These are phyloP conservation scores for Cardamine chenopodiifolia DNA, from an alignment of 345 rosid genomes.

Conservation along the genomic window DNA sequence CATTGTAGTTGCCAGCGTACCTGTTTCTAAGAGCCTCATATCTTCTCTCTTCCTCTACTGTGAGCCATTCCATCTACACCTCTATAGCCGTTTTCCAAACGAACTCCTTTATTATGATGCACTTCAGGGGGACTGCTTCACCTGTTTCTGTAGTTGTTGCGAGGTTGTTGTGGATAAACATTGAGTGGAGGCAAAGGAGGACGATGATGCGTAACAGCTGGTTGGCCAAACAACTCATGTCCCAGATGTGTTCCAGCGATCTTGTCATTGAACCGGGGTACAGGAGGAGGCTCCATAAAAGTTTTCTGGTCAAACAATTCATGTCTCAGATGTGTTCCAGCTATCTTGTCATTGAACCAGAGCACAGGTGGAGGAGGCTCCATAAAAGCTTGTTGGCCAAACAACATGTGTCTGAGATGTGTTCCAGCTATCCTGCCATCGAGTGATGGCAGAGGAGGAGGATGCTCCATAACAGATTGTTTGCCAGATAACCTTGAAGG, in stretches of 20 bases:
- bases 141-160: background rate
- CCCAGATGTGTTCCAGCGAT: background rate
- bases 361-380: background rate
- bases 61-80: background rate
- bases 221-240: background rate
- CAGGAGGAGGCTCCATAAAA: background rate
- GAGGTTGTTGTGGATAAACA: constrained; percentile 20
- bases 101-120: constrained; percentile 8
- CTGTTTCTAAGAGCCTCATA: background rate
- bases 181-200: background rate
- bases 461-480: background rate
- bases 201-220: background rate
- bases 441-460: background rate
- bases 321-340: background rate
- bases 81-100: constrained; percentile 3
- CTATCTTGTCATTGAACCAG: background rate
- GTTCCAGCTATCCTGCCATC: constrained; percentile 26
- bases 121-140: background rate
- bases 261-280: background rate
- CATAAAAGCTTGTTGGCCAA: background rate
- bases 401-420: constrained; percentile 3
- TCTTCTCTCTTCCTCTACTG: background rate
- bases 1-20: background rate
- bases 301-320: too few species aligned
- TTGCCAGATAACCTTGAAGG: background rate